Conservation (phyloP, 2,329 filamentous ascomycete genomes). For the Fusarium heterosporum region DNA sequence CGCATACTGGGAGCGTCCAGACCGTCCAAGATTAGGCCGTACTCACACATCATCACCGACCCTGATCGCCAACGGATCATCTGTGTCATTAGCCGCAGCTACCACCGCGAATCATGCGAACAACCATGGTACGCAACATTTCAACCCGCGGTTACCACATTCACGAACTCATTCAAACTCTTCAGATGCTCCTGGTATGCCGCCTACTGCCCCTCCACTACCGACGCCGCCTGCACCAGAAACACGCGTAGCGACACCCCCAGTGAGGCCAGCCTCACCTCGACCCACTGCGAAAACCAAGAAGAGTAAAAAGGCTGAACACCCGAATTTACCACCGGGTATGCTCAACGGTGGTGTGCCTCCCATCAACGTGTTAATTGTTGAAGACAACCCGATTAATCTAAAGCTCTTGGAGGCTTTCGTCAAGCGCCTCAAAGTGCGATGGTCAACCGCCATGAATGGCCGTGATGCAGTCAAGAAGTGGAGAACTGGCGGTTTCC, state of each 20-base stretch:
- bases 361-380: conserved; percentile 96
- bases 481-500: conserved; percentile 92
- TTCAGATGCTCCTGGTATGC: conserved; percentile 62
- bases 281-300: conserved; percentile 59
- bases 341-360: conserved; percentile 86
- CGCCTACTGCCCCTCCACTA: conserved; percentile 63
- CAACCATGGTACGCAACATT: conserved; percentile 52
- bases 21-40: conserved; percentile 71
- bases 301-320: conserved; percentile 66
- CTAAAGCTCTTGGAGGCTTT: conserved; percentile 92
- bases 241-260: conserved; percentile 65
- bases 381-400: conserved; percentile 99
- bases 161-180: conserved; percentile 70
- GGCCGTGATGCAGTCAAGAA: conserved; percentile 92
- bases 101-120: conserved; percentile 50
- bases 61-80: conserved; percentile 63
- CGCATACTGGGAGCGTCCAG: conserved; percentile 66
- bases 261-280: conserved; percentile 62
- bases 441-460: conserved; percentile 98
- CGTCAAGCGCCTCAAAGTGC: conserved; percentile 93
- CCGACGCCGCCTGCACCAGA: conserved; percentile 67
- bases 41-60: conserved; percentile 88
- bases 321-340: conserved; percentile 66
- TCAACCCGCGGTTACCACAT: conserved; percentile 57
- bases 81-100: conserved; percentile 51